Percentiles rank a stretch among this genome's conserved stretches.
These are phyloP conservation scores for Leccinellum albellum DNA, from an alignment of 768 basidiomycete species.

Conservation along the genomic window DNA sequence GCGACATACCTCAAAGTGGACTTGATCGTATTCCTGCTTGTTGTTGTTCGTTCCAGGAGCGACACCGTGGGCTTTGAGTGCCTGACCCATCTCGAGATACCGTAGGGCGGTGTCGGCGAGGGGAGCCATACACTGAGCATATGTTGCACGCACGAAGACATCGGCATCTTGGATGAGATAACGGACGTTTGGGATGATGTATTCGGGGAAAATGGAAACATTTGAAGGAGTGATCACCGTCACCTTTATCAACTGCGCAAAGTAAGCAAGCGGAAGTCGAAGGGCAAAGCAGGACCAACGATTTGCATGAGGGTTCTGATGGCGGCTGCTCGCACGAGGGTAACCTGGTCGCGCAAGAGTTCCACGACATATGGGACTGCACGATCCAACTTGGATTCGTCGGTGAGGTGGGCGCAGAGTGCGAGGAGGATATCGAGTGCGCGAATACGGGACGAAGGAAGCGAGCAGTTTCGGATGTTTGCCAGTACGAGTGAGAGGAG, in stretches of 20 bases:
- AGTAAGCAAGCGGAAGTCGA: slow-evolving; percentile 9
- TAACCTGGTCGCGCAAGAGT: slow-evolving; percentile 79
- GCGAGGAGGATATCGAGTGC: slow-evolving; percentile 86
- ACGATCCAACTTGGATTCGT: slow-evolving; percentile 93
- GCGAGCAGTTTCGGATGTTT: slow-evolving; percentile 81
- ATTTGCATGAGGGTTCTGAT: slow-evolving; percentile 78
- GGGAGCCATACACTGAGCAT: slow-evolving; percentile 81
- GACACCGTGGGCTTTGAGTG: slow-evolving; percentile 77
- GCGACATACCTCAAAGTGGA: slow-evolving; percentile 68
- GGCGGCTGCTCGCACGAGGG: slow-evolving; percentile 77
- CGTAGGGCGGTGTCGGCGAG: slow-evolving; percentile 83
- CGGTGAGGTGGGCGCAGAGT: slow-evolving; percentile 75
- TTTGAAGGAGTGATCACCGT: slow-evolving; percentile 65
- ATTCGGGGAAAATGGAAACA: slow-evolving; percentile 84
- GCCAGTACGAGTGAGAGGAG: slow-evolving; percentile 84
- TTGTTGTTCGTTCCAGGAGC: slow-evolving; percentile 42
- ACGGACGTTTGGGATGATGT: slow-evolving; percentile 87
- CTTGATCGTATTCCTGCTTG: slow-evolving; percentile 69
- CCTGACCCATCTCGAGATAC: slow-evolving; percentile 92
- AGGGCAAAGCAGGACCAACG: slow-evolving; percentile 42
- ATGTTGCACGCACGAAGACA: slow-evolving; percentile 73
- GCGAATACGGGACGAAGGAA: slow-evolving; percentile 82
- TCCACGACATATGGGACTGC: slow-evolving; percentile 91
- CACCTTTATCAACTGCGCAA: slow-evolving; percentile 54
- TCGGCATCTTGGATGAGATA: slow-evolving; percentile 83